Percentiles rank a stretch among this genome's conserved stretches.
Evolutionary conservation across 2,329 filamentous ascomycete species (phyloP).

Genomic region (Juglanconis juglandina): DNA sequence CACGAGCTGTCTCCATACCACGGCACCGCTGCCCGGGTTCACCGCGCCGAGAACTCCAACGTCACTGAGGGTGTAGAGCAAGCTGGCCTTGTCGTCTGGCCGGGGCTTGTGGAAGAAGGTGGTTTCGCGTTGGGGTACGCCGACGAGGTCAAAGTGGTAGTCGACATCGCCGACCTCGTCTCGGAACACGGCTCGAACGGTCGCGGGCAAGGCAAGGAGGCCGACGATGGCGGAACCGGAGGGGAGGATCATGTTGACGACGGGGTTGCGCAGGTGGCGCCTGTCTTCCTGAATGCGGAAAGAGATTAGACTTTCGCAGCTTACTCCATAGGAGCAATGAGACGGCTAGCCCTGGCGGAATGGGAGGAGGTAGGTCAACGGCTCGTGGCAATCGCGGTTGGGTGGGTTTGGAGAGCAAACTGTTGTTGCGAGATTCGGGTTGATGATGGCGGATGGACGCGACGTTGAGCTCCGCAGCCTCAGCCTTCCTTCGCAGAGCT

Average conservation of each 20-base stretch:
- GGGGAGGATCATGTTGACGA: conserved; percentile 15
- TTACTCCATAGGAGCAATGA: conserved; percentile 12
- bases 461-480: not conserved
- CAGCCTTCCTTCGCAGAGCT: not conserved
- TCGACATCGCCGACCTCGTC: conserved; percentile 92
- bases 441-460: not conserved
- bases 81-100: conserved; percentile 75
- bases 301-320: not conserved
- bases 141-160: conserved; percentile 87
- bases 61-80: conserved; percentile 89
- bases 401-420: not conserved
- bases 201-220: conserved; percentile 42
- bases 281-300: not conserved
- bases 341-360: not conserved
- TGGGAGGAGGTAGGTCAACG: not conserved
- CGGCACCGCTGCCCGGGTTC: conserved; percentile 77
- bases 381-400: not conserved
- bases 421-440: not conserved
- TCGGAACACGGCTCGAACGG: conserved; percentile 68
- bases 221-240: conserved; percentile 22
- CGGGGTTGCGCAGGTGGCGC: conserved; percentile 6
- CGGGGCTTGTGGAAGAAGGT: conserved; percentile 94
- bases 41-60: conserved; percentile 80
- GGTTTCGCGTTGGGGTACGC: conserved; percentile 73
- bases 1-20: conserved; percentile 83